Evolutionary conservation across 1,284 basidiomycete genomes (phyloP), one percentile per base, ranked within the genome.

Genomic region (Violaceomyces palustris): DNA sequence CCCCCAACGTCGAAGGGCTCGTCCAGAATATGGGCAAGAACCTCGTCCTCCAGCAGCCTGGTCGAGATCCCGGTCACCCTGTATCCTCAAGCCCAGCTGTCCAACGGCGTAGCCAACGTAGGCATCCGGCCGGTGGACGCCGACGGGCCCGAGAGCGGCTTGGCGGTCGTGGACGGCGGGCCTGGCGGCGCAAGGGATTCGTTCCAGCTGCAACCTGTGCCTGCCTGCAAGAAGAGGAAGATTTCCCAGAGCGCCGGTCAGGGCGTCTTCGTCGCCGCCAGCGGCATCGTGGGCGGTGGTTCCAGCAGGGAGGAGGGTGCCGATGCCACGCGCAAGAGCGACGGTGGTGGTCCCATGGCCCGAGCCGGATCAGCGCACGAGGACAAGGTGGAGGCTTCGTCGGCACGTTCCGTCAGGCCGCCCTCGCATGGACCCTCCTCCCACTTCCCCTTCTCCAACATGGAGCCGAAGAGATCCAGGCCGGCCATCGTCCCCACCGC

Each of bases 181-280:
- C 26, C 26, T 8, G 12, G 18, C 29, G 29, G 11, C 14, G 18
- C 29, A 12, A 6, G 14, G 6, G 29, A 12, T 5, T 17, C 29
- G 29, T 47, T 47, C 19, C 45, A 41, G 6, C 25, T 47, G 19
- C 45, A 47, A 24, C 45, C 45, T 6, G 45, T 42, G 14, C 45
- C 45, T 9, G 28, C 26, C 2, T 25, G 27, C 15, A 47, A 47
- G 26, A 21, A 33, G 27, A 24, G 38, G 17, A 28, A 28, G 23
- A 21, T 30, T 3, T 21, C 17, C 17, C 19, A 30, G 6, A 23
- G 18, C 17, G n/a, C 24, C 8, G 15, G 14, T 27, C 26, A 23
- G 30, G 12, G 14, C 9, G 19, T 12, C n/a, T 14, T 8, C 19
- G 18, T 19, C 18, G 23, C 32, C 23, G 36, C 12, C 19, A 17